Percentiles rank a stretch among this genome's conserved stretches.
Conservation (phyloP, 768 basidiomycete genomes). For the Boletus sp. region DNA sequence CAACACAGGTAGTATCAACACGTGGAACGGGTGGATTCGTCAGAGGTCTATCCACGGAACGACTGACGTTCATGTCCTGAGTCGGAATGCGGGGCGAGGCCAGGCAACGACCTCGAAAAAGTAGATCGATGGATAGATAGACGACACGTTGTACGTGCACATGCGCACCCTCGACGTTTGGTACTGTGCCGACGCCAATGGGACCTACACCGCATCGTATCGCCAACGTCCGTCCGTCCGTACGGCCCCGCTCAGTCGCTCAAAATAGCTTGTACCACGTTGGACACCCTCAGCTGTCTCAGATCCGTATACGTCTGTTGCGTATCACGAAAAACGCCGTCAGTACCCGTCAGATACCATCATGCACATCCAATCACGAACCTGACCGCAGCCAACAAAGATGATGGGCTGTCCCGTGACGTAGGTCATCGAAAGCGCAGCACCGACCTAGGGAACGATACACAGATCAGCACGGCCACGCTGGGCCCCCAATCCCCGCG, state of each 20-base stretch:
- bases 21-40: background rate
- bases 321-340: background rate
- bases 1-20: too few species aligned
- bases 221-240: too few species aligned
- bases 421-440: slow-evolving; percentile 98
- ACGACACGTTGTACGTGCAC: background rate
- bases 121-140: background rate
- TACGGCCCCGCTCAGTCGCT: slow-evolving; percentile 35
- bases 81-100: too few species aligned
- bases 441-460: slow-evolving; percentile 70
- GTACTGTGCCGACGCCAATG: too few species aligned
- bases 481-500: background rate
- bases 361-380: slow-evolving; percentile 34
- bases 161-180: background rate
- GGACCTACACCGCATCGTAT: too few species aligned
- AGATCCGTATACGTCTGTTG: slow-evolving; percentile 95
- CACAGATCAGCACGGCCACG: background rate
- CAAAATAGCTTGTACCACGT: slow-evolving; percentile 92
- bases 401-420: slow-evolving; percentile 98
- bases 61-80: too few species aligned
- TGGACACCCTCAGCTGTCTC: slow-evolving; percentile 83
- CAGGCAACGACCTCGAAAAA: background rate
- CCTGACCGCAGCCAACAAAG: slow-evolving; percentile 98
- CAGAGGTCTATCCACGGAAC: background rate
- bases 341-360: slow-evolving; percentile 7